Evolutionary conservation across 352 stramenopile genomes (phyloP), one percentile per base, ranked within the genome.

Genomic region (Hyaloperonospora brassicae): DNA sequence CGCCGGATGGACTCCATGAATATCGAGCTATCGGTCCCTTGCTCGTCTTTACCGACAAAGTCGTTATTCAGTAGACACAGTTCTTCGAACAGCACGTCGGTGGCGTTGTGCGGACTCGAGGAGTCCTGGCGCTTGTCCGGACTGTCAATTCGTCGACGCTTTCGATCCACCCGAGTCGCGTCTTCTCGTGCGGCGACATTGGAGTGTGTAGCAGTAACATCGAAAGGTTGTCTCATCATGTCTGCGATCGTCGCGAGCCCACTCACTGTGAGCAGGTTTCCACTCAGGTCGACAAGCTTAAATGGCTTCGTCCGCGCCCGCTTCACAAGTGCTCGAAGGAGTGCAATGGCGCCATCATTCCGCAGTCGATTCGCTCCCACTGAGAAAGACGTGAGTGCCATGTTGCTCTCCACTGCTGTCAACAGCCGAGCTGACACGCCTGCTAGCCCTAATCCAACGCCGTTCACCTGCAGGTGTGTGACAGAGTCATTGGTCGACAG

Each of bases 31-130:
- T 68, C 52, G 13, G 52, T 49, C 10, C 65, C 59, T 2, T 34
- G 46, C 48, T 72, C 30, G 45, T 58, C 40, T 17, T 24, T 53
- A 12, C 52, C 35, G 10, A 61, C 45, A n/a, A 91, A 73, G 51
- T 89, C 71, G 39, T 91, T 91, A 61, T 91, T 84, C 9, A 89
- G 61, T 49, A 91, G 47, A 30, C 68, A 82, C 8, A 91, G 56
- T 39, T 86, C 73, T 36, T 55, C 43, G n/a, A 91, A 79, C 13
- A 39, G 27, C 41, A 56, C 53, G 36, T 10, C 51, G 22, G 0
- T 36, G 27, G 23, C 22, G 10, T 24, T 44, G 21, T 40, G 35
- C 12, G 55, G 40, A 55, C 36, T 47, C 31, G 41, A 27, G 7
- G 36, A 36, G 38, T 45, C 45, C 24, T 57, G 12, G 14, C 38